Conservation (phyloP, 2,329 filamentous ascomycete genomes). For the Talaromyces funiculosus region DNA sequence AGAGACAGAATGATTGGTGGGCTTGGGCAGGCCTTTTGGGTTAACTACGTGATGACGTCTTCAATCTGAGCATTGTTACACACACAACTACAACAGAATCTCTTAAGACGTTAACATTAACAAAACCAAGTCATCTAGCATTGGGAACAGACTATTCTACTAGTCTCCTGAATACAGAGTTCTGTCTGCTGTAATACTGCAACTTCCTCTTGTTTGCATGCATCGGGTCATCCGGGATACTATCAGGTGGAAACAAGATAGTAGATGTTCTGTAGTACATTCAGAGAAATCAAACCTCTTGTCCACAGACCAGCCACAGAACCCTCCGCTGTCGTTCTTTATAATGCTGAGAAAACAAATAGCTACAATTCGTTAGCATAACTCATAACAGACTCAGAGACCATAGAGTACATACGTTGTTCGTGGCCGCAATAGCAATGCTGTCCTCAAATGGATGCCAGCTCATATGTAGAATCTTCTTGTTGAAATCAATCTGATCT, state of each 20-base stretch:
- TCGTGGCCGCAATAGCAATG: constrained; percentile 97
- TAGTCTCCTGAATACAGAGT: constrained; percentile 9
- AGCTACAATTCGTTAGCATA: constrained; percentile 45
- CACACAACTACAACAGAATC: too few relatives aligned
- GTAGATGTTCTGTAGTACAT: not conserved
- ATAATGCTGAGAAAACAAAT: constrained; percentile 74
- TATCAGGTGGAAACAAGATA: not conserved
- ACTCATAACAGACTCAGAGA: not conserved
- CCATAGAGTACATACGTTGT: constrained; percentile 72
- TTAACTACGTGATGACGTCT: constrained; percentile 7
- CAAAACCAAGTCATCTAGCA: constrained; percentile 12
- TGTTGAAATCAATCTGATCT: constrained; percentile 99
- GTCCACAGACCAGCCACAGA: not conserved
- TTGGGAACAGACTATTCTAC: constrained; percentile 10
- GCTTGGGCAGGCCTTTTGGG: not conserved
- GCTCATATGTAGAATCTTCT: constrained; percentile 99
- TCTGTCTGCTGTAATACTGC: not conserved
- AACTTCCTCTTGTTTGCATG: constrained; percentile 1
- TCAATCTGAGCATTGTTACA: too few relatives aligned
- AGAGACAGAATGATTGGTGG: not conserved
- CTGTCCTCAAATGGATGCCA: constrained; percentile 99
- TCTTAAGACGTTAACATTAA: too few relatives aligned
- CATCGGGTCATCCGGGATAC: not conserved
- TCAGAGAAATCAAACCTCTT: not conserved
- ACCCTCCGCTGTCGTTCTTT: constrained; percentile 15